phyloP scores from a whole-genome alignment of 2,329 filamentous ascomycete species.

The Graphilbum fragrans region DNA sequence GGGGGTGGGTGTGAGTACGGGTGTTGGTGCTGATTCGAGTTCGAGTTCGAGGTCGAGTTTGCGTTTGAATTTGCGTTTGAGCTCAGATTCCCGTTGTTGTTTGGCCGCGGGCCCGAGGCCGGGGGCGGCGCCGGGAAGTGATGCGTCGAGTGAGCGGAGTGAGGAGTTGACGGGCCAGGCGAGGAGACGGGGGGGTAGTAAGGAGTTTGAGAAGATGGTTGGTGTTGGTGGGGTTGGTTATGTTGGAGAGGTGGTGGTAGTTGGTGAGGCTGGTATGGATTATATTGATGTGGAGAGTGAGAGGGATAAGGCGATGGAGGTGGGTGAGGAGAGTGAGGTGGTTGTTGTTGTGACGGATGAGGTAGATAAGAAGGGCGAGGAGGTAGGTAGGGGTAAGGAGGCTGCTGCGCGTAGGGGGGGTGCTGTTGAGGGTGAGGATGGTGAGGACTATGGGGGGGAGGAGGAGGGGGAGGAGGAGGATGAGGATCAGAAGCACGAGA shows the following conservation, averaged over 20 bases:
- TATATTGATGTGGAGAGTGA: no score
- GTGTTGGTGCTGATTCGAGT: no score
- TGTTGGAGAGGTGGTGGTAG: conserved; percentile 12
- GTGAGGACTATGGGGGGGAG: neutral
- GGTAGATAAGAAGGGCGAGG: neutral
- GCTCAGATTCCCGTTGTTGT: no score
- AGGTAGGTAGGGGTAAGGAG: conserved; percentile 1
- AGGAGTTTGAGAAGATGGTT: no score
- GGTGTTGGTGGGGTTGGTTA: conserved; percentile 10
- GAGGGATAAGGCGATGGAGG: conserved; percentile 13
- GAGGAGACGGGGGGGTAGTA: conserved; percentile 1
- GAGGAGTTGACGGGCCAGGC: conserved; percentile 1
- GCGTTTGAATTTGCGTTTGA: no score
- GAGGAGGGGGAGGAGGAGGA: conserved; percentile 14
- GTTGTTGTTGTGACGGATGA: conserved; percentile 1
- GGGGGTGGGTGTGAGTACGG: neutral
- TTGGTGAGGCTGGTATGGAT: conserved; percentile 13
- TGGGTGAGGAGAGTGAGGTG: neutral
- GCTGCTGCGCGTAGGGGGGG: no score
- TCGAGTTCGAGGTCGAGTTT: no score
- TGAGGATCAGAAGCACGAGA: conserved; percentile 24
- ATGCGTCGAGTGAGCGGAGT: no score
- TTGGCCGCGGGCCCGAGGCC: no score
- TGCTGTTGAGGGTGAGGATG: no score
- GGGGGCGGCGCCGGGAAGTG: no score